phyloP scores from a whole-genome alignment of 768 basidiomycete species.

The Ramaria rubella region DNA sequence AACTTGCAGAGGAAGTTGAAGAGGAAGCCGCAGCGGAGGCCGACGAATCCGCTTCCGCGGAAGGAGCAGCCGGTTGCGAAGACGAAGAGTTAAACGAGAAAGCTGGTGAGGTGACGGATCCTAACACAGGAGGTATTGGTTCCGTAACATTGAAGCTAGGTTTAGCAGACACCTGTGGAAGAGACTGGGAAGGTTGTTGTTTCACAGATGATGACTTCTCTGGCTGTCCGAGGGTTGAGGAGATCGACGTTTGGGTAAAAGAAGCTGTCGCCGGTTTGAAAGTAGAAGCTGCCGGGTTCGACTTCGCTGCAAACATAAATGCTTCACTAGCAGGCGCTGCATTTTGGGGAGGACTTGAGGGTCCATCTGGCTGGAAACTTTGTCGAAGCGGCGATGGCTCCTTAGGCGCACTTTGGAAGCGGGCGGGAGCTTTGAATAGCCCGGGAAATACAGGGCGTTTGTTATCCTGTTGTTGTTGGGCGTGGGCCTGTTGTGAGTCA shows the following conservation, averaged over 20 bases:
- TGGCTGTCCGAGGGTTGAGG: too few relatives aligned
- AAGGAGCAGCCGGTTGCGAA: background rate
- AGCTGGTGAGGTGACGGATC: background rate
- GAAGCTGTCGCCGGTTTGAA: background rate
- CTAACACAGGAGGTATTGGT: too few relatives aligned
- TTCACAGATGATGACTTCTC: too few relatives aligned
- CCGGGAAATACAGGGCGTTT: conserved; percentile 13
- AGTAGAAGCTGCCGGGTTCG: background rate
- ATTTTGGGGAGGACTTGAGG: conserved; percentile 12
- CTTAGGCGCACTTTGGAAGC: conserved; percentile 54
- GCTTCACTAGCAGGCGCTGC: background rate
- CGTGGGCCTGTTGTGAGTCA: background rate
- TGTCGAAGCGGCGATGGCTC: conserved; percentile 75
- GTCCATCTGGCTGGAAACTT: conserved; percentile 56
- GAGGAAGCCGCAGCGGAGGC: conserved; percentile 16
- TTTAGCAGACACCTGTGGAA: too few relatives aligned
- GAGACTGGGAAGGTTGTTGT: too few relatives aligned
- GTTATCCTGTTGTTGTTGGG: conserved; percentile 16
- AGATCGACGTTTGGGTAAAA: background rate
- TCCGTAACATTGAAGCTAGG: too few relatives aligned
- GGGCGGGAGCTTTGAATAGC: conserved; percentile 21
- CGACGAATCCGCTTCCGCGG: background rate
- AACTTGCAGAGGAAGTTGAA: conserved; percentile 24
- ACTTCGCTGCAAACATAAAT: background rate
- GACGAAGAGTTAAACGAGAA: too few relatives aligned